Percentiles rank a stretch among this genome's conserved stretches.
Conservation (phyloP, 2,329 filamentous ascomycete species). For the Arthrobotrys musiformis region DNA sequence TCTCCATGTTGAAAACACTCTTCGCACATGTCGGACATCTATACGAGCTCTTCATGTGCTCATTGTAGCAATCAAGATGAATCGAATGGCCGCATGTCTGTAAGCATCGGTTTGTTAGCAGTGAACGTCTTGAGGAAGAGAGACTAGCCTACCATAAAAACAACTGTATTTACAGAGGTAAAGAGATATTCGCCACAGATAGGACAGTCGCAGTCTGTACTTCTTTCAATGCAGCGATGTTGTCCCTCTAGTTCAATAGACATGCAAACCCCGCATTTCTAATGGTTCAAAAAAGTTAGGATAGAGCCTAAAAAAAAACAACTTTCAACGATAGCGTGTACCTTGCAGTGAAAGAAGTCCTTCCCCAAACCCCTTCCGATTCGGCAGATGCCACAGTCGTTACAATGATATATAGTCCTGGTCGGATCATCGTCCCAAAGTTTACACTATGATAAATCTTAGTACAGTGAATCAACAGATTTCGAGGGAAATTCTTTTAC, state of each 20-base stretch:
- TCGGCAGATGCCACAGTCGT: constrained; percentile 94
- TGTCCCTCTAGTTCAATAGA: constrained; percentile 84
- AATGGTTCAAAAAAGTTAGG: constrained; percentile 25
- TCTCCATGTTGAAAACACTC: constrained; percentile 96
- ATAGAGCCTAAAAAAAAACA: neutral
- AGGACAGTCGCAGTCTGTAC: constrained; percentile 94
- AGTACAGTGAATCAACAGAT: neutral
- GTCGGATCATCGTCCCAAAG: constrained; percentile 93
- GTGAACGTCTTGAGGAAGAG: neutral
- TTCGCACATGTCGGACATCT: constrained; percentile 95
- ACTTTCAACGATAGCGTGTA: constrained; percentile 63
- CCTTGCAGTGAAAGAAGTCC: constrained; percentile 98
- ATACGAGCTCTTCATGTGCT: constrained; percentile 89
- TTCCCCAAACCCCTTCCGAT: constrained; percentile 91
- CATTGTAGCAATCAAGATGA: constrained; percentile 86
- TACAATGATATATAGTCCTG: constrained; percentile 95
- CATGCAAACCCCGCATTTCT: constrained; percentile 94
- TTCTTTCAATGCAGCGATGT: constrained; percentile 93
- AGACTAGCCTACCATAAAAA: constrained; percentile 75
- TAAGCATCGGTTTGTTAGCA: neutral
- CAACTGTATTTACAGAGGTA: constrained; percentile 84
- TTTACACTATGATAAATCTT: constrained; percentile 71
- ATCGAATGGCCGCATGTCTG: constrained; percentile 89
- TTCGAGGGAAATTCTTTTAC: constrained; percentile 37
- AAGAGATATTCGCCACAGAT: constrained; percentile 98